phyloP scores from a whole-genome alignment of 257 asterid species.

The Nicotiana tabacum region DNA sequence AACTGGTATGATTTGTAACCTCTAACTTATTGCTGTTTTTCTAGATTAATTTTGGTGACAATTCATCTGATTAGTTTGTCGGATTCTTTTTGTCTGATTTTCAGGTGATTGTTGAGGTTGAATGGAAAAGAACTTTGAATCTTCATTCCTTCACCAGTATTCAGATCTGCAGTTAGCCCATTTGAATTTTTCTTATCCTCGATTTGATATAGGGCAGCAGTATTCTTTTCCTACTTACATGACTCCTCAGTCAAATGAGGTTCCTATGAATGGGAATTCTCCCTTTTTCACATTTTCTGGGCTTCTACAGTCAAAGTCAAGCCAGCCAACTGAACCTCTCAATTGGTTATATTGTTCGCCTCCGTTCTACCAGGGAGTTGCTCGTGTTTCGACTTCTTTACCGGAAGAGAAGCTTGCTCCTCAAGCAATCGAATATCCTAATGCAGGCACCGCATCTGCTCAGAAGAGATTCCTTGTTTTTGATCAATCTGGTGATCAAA shows the following conservation, averaged over 20 bases:
- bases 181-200: slow-evolving; percentile 32
- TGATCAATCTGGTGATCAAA: slow-evolving; percentile 76
- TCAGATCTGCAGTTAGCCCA: slow-evolving; percentile 31
- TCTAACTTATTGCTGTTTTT: neutral
- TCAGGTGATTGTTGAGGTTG: slow-evolving; percentile 50
- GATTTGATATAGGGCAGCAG: slow-evolving; percentile 27
- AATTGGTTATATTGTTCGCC: slow-evolving; percentile 37
- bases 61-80: slow-evolving; percentile 6
- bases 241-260: slow-evolving; percentile 36
- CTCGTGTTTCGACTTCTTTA: slow-evolving; percentile 30
- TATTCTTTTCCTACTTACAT: slow-evolving; percentile 25
- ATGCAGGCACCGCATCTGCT: slow-evolving; percentile 17
- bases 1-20: slow-evolving; percentile 22
- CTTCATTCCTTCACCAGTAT: slow-evolving; percentile 39
- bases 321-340: slow-evolving; percentile 28
- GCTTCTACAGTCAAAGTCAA: slow-evolving; percentile 28
- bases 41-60: neutral
- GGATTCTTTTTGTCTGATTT: slow-evolving; percentile 4
- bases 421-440: slow-evolving; percentile 15
- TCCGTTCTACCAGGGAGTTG: slow-evolving; percentile 29
- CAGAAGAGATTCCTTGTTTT: slow-evolving; percentile 70
- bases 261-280: slow-evolving; percentile 33
- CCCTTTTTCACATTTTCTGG: slow-evolving; percentile 34
- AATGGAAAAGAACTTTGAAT: slow-evolving; percentile 64
- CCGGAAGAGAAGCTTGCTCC: slow-evolving; percentile 22